A percentile compares a stretch with the other conserved stretches of the same genome.
phyloP scores from a whole-genome alignment of 371 early-diverging fungal species.

The Mortierella sp. region DNA sequence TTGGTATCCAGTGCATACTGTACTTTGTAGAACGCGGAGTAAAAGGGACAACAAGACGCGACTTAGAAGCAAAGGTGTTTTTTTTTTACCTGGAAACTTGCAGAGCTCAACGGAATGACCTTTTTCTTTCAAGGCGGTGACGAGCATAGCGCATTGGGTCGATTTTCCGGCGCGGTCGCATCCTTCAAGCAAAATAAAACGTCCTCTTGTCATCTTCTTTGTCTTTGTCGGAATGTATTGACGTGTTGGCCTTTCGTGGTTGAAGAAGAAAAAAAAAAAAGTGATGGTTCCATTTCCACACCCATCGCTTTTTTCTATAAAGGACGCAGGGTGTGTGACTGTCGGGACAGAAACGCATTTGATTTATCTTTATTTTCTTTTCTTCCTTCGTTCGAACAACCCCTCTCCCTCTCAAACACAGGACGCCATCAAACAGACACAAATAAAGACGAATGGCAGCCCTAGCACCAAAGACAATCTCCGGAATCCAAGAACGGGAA shows the following conservation, averaged over 20 bases:
- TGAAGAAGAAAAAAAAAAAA: not conserved
- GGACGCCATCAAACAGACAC: not conserved
- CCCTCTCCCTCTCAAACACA: not conserved
- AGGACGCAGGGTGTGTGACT: not conserved
- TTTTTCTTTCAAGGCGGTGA: conserved; percentile 64
- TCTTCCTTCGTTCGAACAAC: not conserved
- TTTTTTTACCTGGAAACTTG: conserved; percentile 80
- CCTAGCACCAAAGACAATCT: conserved; percentile 20
- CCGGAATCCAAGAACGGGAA: conserved; percentile 39
- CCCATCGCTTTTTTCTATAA: not conserved
- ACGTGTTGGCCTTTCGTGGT: not conserved
- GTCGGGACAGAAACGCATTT: not conserved
- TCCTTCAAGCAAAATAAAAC: conserved; percentile 97
- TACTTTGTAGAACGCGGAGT: not conserved
- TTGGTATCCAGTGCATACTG: too few relatives aligned
- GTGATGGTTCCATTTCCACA: not conserved
- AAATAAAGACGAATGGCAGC: conserved; percentile 5
- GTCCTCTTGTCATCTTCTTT: conserved; percentile 74
- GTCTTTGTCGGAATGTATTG: not conserved
- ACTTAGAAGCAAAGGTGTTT: too few relatives aligned
- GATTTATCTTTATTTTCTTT: conserved; percentile 1
- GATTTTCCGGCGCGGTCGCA: conserved; percentile 97
- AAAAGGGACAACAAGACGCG: conserved; percentile 11
- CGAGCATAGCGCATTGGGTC: conserved; percentile 86
- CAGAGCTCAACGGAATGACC: conserved; percentile 66